These are phyloP conservation scores for Arachnopeziza araneosa DNA, from an alignment of 2,329 filamentous ascomycete genomes.

Conservation along the genomic window DNA sequence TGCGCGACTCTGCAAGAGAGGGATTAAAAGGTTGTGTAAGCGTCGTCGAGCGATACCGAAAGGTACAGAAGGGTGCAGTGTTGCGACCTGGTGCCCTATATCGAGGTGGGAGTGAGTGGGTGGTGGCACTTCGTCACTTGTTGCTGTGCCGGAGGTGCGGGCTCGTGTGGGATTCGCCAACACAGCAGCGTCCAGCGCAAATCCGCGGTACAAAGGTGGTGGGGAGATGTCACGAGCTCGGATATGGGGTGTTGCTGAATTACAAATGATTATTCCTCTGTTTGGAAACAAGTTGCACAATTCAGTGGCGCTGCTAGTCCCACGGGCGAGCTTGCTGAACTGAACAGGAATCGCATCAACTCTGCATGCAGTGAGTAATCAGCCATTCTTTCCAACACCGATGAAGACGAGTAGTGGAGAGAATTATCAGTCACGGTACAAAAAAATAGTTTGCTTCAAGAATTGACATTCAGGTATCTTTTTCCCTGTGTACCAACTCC, in stretches of 20 bases:
- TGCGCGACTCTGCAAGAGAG: not conserved
- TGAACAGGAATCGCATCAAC: not conserved
- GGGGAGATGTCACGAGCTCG: not conserved
- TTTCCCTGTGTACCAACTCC: conserved; percentile 12
- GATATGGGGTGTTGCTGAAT: not conserved
- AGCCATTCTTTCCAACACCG: not conserved
- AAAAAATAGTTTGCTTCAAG: not conserved
- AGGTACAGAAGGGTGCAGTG: not conserved
- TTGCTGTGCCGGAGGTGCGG: not conserved
- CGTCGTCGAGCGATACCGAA: not conserved
- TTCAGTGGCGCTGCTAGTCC: not conserved
- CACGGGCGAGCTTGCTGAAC: not conserved
- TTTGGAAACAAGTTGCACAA: not conserved
- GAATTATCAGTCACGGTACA: not conserved
- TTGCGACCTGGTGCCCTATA: not conserved
- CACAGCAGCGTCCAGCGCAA: not conserved
- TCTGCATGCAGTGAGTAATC: not conserved
- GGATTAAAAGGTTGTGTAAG: not conserved
- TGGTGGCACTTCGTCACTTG: not conserved
- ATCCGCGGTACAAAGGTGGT: not conserved
- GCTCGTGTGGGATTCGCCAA: not conserved
- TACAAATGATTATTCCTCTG: not conserved
- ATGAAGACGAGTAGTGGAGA: not conserved
- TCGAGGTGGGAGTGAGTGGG: not conserved
- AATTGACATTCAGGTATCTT: not conserved